phyloP scores from a whole-genome alignment of 345 rosid species.

The Laguncularia racemosa region DNA sequence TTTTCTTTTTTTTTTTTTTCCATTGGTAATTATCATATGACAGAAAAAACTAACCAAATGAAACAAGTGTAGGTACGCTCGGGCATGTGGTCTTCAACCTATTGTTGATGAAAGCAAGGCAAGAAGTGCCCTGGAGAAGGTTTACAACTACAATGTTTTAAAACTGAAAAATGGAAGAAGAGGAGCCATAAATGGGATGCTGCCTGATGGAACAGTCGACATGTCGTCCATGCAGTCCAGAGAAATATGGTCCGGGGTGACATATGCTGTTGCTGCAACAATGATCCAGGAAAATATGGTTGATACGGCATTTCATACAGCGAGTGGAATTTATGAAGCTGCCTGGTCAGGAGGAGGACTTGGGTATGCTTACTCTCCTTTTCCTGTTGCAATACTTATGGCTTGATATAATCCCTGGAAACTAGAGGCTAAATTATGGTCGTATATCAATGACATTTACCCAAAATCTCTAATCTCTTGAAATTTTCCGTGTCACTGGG shows the following conservation, averaged over 20 bases:
- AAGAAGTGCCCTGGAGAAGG: slow-evolving; percentile 55
- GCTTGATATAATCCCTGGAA: no score
- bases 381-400: not conserved
- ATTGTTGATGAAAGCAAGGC: slow-evolving; percentile 69
- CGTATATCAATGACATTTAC: no score
- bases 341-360: slow-evolving; percentile 82
- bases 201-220: slow-evolving; percentile 76
- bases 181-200: slow-evolving; percentile 96
- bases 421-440: no score
- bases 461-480: no score
- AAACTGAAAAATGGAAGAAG: slow-evolving; percentile 74
- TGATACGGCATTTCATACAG: slow-evolving; percentile 73
- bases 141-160: slow-evolving; percentile 67
- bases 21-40: no score
- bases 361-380: slow-evolving; percentile 38
- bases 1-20: no score
- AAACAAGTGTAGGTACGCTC: slow-evolving; percentile 50
- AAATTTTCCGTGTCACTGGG: no score
- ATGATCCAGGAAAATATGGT: slow-evolving; percentile 78
- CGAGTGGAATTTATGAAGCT: slow-evolving; percentile 66
- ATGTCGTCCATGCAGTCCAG: slow-evolving; percentile 73
- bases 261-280: slow-evolving; percentile 82
- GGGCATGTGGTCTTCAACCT: slow-evolving; percentile 73
- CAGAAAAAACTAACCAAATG: no score
- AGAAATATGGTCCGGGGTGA: slow-evolving; percentile 96